Evolutionary conservation across 2,329 filamentous ascomycete species (phyloP), one percentile per base, ranked within the genome.

Genomic region (Beauveria sp.): DNA sequence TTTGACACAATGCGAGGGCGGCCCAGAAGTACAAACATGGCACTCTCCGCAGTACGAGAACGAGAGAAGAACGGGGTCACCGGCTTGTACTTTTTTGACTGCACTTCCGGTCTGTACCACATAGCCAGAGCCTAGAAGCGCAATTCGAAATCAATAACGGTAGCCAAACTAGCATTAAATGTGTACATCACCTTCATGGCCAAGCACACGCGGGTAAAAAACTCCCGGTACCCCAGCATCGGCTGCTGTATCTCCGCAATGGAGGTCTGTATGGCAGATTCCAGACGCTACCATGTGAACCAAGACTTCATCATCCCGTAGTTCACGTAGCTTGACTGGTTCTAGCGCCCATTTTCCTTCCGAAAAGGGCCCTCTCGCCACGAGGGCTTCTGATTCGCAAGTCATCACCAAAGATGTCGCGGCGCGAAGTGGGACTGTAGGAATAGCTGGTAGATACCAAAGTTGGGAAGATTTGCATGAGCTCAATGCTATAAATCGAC

Each of bases 251-350:
- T 75, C 72, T 2, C 77, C 79, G 57, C 81, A 76, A 31, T 78
- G 69, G 10, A 82, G 67, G 64, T 85, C 82, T 0, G 81, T 82
- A 63, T 85, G 82, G 64, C 82, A 85, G 55, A 85, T 76, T 0
- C 82, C 82, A 0, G 77, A 77, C 0, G 82, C 80, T 1, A 83
- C 73, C 62, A 84, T 79, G 48, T 81, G 78, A 3, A 84, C 76
- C 2, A 83, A 70, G 2, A 83, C 69, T 68, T 84, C 82, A 34
- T 80, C 76, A 1, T 77, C 71, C 7, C 64, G 68, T 12, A 68
- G 53, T 1, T 67, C 67, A 12, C 70, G 68, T 14, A 73, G 67
- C 1, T 64, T 67, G 1, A 74, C 70, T 0, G 67, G 64, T 31
- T 73, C 71, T 7, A 73, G 66, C 2, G 68, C 67, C 71, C 71